Evolutionary conservation across 176 grass and related monocot species (phyloP).

Genomic region (Otatea glauca): DNA sequence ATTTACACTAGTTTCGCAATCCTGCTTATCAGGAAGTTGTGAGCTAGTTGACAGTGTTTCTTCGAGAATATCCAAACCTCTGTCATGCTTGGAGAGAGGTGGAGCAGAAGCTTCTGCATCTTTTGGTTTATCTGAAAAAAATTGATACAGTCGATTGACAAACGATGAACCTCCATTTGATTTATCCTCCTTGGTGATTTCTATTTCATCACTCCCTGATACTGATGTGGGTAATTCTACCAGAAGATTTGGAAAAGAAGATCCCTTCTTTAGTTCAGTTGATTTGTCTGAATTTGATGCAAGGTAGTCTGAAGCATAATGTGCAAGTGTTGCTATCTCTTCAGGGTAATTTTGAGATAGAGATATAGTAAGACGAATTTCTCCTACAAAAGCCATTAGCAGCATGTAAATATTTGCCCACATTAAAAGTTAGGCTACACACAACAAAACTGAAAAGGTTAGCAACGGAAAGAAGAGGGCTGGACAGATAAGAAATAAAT

Average conservation of each 20-base stretch:
- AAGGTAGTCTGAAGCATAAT: constrained; percentile 63
- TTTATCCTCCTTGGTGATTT: constrained; percentile 59
- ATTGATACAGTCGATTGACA: constrained; percentile 65
- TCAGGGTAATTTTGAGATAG: constrained; percentile 66
- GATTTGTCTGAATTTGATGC: constrained; percentile 87
- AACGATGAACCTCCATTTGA: constrained; percentile 47
- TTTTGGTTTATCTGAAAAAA: constrained; percentile 61
- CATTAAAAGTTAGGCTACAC: background rate
- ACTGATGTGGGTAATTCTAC: constrained; percentile 36
- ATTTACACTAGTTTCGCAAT: constrained; percentile 39
- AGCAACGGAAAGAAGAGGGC: background rate
- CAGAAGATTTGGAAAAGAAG: constrained; percentile 47
- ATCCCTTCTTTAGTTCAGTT: constrained; percentile 63
- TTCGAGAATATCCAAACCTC: constrained; percentile 23
- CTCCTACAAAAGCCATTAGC: constrained; percentile 54
- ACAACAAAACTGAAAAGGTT: background rate
- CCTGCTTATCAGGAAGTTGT: constrained; percentile 43
- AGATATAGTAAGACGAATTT: constrained; percentile 63
- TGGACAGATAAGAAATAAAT: background rate
- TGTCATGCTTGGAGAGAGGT: constrained; percentile 32
- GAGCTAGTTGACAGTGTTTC: constrained; percentile 35
- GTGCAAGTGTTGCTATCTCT: constrained; percentile 41
- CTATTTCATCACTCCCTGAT: constrained; percentile 39
- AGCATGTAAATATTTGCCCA: background rate
- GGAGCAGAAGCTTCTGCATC: constrained; percentile 44